Percentiles rank a stretch among this genome's conserved stretches.
Conservation (phyloP, 2,329 filamentous ascomycete genomes). For the Mycosphaerelloides madeirae region DNA sequence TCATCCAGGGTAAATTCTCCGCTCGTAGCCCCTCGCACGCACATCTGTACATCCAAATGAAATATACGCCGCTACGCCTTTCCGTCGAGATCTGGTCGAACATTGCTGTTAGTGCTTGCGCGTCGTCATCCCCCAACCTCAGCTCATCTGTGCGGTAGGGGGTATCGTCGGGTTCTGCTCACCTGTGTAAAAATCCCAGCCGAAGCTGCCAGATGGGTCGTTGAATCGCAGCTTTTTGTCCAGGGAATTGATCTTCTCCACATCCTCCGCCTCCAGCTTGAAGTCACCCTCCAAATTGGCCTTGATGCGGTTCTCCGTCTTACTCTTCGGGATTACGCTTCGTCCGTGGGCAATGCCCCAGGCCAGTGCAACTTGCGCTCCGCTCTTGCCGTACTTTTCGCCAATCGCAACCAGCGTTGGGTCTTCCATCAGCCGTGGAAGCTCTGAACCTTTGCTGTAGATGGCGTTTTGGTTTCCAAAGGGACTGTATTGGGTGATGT, state of each 20-base stretch:
- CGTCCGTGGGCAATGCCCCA: conserved; percentile 51
- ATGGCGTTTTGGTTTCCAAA: conserved; percentile 52
- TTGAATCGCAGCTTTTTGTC: conserved; percentile 62
- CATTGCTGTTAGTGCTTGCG: no score
- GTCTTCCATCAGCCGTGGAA: conserved; percentile 50
- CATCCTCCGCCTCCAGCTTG: conserved; percentile 53
- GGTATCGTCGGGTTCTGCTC: no score
- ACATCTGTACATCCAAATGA: not conserved
- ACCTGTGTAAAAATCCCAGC: conserved; percentile 53
- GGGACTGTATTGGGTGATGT: conserved; percentile 51
- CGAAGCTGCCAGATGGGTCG: conserved; percentile 53
- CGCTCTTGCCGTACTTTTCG: conserved; percentile 49
- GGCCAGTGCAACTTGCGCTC: conserved; percentile 50
- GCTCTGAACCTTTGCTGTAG: conserved; percentile 42
- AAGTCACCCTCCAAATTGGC: conserved; percentile 48
- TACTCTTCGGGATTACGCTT: conserved; percentile 52
- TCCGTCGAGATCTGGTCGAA: conserved; percentile 56
- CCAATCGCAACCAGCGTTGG: conserved; percentile 47
- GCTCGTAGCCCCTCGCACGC: no score
- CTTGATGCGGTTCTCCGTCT: conserved; percentile 35
- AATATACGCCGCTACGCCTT: conserved; percentile 34
- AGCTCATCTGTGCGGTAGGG: no score
- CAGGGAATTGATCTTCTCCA: conserved; percentile 51
- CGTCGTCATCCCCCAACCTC: no score
- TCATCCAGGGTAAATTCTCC: no score